These are phyloP conservation scores for Leccinum barrowsii DNA, from an alignment of 768 basidiomycete species.

Conservation along the genomic window DNA sequence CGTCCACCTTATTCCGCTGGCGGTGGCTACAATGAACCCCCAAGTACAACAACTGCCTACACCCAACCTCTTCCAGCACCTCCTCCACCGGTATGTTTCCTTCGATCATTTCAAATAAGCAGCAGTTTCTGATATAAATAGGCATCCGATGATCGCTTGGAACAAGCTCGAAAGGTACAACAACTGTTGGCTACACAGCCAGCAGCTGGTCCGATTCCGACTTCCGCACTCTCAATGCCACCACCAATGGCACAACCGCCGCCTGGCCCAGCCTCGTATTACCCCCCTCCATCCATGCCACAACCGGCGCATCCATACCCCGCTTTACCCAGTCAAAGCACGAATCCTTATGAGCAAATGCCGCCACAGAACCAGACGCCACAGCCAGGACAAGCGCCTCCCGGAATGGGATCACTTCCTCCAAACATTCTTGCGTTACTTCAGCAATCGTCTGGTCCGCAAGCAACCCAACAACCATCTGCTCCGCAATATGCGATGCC, in stretches of 20 bases:
- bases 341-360: constrained; percentile 31
- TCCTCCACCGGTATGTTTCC: constrained; percentile 30
- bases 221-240: constrained; percentile 35
- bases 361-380: constrained; percentile 27
- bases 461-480: constrained; percentile 30
- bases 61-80: constrained; percentile 21
- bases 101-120: background rate
- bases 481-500: constrained; percentile 36
- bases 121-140: constrained; percentile 2
- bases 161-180: constrained; percentile 85
- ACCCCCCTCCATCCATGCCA: constrained; percentile 37
- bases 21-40: constrained; percentile 24
- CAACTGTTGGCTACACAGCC: constrained; percentile 59
- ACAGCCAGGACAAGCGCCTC: constrained; percentile 34
- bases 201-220: constrained; percentile 34
- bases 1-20: constrained; percentile 33
- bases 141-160: constrained; percentile 68
- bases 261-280: constrained; percentile 38
- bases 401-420: constrained; percentile 44
- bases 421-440: constrained; percentile 69
- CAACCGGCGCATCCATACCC: constrained; percentile 24
- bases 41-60: constrained; percentile 21
- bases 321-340: constrained; percentile 14
- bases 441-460: constrained; percentile 46
- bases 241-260: constrained; percentile 25